Evolutionary conservation across 2,329 filamentous ascomycete genomes (phyloP).

Genomic region (Fusarium torreyae): DNA sequence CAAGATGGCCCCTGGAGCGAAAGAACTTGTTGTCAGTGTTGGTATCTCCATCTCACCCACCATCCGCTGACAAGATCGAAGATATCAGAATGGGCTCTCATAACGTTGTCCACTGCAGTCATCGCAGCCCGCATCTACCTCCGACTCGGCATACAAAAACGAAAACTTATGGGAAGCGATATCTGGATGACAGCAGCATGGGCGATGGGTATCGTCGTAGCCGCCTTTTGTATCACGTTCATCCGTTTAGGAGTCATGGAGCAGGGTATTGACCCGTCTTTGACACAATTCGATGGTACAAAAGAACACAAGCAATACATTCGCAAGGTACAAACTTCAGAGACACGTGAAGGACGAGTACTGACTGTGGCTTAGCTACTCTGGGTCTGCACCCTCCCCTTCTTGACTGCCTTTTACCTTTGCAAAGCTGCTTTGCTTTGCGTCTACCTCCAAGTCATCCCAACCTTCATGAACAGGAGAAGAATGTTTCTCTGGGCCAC

Average conservation of each 20-base stretch:
- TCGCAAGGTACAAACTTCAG: not conserved
- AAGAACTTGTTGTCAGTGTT: conserved; percentile 20
- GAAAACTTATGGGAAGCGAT: conserved; percentile 26
- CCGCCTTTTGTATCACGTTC: conserved; percentile 12
- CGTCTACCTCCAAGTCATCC: conserved; percentile 29
- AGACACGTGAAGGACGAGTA: fast-evolving
- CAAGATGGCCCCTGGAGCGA: conserved; percentile 10
- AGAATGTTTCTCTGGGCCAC: conserved; percentile 27
- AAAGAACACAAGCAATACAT: not conserved
- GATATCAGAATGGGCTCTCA: conserved; percentile 33
- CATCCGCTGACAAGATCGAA: conserved; percentile 5
- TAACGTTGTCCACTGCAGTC: conserved; percentile 17
- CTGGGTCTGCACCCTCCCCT: conserved; percentile 33
- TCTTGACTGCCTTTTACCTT: conserved; percentile 30
- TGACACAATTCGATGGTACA: not conserved
- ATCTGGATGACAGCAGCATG: conserved; percentile 31
- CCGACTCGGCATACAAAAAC: conserved; percentile 28
- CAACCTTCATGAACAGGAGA: conserved; percentile 28
- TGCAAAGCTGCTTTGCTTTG: conserved; percentile 34
- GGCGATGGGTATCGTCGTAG: conserved; percentile 1
- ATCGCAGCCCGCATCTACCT: conserved; percentile 38
- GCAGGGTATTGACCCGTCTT: not conserved
- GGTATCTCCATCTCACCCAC: fast-evolving
- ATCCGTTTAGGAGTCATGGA: conserved; percentile 25
- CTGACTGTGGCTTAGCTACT: not conserved